phyloP scores from a whole-genome alignment of 139 green algal genomes.

The Auxenochlorella pyrenoidosa region DNA sequence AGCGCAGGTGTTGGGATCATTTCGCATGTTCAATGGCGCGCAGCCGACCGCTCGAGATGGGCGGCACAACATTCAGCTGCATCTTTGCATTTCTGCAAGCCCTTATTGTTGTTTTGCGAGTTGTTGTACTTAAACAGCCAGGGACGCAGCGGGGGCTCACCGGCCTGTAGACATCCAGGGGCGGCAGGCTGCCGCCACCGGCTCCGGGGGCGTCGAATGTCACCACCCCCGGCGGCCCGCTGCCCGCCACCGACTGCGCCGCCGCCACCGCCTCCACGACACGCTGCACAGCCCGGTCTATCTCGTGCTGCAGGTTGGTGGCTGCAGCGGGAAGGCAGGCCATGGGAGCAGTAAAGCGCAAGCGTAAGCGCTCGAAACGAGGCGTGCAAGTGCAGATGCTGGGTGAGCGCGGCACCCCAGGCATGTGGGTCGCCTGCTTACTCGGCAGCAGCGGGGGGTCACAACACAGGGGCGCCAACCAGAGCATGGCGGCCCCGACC shows the following conservation, averaged over 20 bases:
- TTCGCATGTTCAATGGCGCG: too few relatives aligned
- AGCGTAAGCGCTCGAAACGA: not conserved
- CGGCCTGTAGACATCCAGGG: conserved; percentile 50
- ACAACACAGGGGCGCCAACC: too few relatives aligned
- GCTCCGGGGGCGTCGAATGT: conserved; percentile 38
- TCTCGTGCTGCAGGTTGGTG: conserved; percentile 90
- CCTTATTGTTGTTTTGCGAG: too few relatives aligned
- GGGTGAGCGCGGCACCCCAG: not conserved
- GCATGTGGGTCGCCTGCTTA: too few relatives aligned
- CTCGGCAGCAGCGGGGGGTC: too few relatives aligned
- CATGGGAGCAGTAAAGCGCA: not conserved
- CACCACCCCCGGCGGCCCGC: conserved; percentile 53
- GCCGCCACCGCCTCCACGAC: conserved; percentile 60
- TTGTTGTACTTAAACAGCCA: too few relatives aligned
- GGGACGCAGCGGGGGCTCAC: conserved; percentile 23
- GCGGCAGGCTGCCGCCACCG: conserved; percentile 4
- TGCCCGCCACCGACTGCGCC: conserved; percentile 65
- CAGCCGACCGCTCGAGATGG: too few relatives aligned
- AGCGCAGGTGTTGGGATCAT: too few relatives aligned
- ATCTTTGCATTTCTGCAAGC: too few relatives aligned
- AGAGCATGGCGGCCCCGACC: too few relatives aligned
- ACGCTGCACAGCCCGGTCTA: conserved; percentile 82
- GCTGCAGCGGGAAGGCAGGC: conserved; percentile 52
- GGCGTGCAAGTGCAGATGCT: not conserved
- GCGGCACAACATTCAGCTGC: too few relatives aligned